Evolutionary conservation across 305 asterid genomes (phyloP), one percentile per base, ranked within the genome.

Genomic region (Caryopteris hybrid): DNA sequence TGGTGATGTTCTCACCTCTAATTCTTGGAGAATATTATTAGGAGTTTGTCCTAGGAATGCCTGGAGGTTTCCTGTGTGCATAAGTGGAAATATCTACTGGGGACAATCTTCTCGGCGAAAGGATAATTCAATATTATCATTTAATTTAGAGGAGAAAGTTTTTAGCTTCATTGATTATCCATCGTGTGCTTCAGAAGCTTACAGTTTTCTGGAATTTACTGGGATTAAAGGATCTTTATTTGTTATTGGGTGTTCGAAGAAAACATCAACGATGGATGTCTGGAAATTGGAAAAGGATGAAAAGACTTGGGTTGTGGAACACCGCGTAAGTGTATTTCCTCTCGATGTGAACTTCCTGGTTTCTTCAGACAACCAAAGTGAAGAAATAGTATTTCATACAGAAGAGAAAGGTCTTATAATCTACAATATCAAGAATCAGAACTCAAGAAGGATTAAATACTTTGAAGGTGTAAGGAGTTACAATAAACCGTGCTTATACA

Each of bases 311-410:
- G 67, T 13, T 55, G 68, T 47, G 51, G 74, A 68, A 56, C 21
- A 52, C 5, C 11, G 63, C 52, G 46, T 34, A 6, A 20, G 51
- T 25, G 16, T 45, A 21, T 61, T 68, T 46, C 29, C 68, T 29
- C 48, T 61, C 8, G 42, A 18, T 14, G 20, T 36, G 1, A 36
- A 50, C 39, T 66, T 42, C 59, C 16, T 76, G 3, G 61, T 63
- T 72, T 61, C 69, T 41, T 29, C 45, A 0, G 74, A 55, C 27
- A 42, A 18, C n/a, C 45, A 54, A 8, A 46, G 65, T 2, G 74
- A 68, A 38, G 72, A 43, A 16, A 54, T 72, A 10, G 57, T 76
- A 68, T 36, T 76, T 29, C 39, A 71, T 29, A 63, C 74, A 12
- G 72, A 76, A 20, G 39, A 61, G 29, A 53, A 57, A 18, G 81